Evolutionary conservation across 805 yeast genomes (phyloP).

Genomic region (Suhomyces xylopsoci): DNA sequence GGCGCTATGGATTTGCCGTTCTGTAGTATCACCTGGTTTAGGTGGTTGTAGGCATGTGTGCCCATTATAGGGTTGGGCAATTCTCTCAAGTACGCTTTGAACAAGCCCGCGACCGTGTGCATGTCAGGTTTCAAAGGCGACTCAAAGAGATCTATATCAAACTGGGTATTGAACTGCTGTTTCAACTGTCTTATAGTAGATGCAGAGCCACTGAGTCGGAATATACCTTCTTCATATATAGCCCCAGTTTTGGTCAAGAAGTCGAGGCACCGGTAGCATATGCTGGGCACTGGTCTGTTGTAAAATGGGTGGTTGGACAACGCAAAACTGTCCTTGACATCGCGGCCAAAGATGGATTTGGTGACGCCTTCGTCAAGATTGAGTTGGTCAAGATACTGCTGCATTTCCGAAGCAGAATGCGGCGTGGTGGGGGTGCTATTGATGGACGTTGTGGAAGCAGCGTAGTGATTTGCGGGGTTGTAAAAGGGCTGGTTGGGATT

Average conservation of each 20-base stretch:
- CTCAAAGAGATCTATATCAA: constrained; percentile 64
- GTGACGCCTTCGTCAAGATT: constrained; percentile 32
- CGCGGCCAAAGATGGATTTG: constrained; percentile 61
- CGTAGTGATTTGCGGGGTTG: background rate
- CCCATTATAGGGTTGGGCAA: constrained; percentile 71
- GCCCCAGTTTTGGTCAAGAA: constrained; percentile 66
- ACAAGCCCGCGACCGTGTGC: constrained; percentile 81
- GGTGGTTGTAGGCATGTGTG: constrained; percentile 35
- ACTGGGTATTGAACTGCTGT: constrained; percentile 61
- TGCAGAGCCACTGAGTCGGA: constrained; percentile 86
- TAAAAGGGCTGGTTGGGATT: background rate
- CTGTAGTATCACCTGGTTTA: constrained; percentile 21
- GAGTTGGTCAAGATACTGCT: constrained; percentile 32
- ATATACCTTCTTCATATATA: constrained; percentile 84
- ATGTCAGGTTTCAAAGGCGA: constrained; percentile 57
- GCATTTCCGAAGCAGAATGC: constrained; percentile 23
- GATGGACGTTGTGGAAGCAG: background rate
- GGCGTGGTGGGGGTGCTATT: constrained; percentile 1
- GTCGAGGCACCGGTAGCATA: constrained; percentile 71
- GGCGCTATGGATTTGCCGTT: constrained; percentile 11
- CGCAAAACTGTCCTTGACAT: constrained; percentile 49
- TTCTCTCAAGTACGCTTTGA: constrained; percentile 79
- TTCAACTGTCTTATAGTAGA: constrained; percentile 67
- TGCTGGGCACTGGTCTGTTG: constrained; percentile 62
- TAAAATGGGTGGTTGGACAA: constrained; percentile 48